phyloP scores from a whole-genome alignment of 805 yeast species.

The Monosporozyma siamensis region DNA sequence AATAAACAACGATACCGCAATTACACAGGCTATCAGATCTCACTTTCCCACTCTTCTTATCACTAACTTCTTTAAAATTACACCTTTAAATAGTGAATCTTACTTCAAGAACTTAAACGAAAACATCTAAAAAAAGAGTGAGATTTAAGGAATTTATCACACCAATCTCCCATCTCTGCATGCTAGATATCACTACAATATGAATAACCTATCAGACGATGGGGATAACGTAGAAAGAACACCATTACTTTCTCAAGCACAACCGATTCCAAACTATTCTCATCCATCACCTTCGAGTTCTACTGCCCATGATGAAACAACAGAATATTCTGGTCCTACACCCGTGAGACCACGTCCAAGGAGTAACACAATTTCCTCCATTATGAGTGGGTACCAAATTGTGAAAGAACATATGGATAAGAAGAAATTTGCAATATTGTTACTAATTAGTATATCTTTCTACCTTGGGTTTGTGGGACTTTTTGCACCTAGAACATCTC shows the following conservation, averaged over 20 bases:
- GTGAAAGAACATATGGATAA: slow-evolving; percentile 27
- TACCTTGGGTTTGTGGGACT: slow-evolving; percentile 49
- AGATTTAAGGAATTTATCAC: too few species aligned
- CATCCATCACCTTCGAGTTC: not conserved
- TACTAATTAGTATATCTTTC: slow-evolving; percentile 18
- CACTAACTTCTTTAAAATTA: too few species aligned
- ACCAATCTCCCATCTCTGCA: not conserved
- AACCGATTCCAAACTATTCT: not conserved
- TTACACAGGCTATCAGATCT: too few species aligned
- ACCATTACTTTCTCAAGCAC: not conserved
- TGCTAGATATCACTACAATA: not conserved
- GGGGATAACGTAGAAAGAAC: not conserved
- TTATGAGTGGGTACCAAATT: slow-evolving; percentile 21
- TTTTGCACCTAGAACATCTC: slow-evolving; percentile 77
- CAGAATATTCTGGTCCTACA: not conserved
- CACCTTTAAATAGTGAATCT: too few species aligned
- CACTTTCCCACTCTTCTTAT: too few species aligned
- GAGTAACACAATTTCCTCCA: slow-evolving; percentile 24
- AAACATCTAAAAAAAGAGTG: too few species aligned
- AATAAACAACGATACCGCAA: too few species aligned
- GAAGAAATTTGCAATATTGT: slow-evolving; percentile 19
- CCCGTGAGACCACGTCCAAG: slow-evolving; percentile 15
- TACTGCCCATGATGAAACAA: not conserved
- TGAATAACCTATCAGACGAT: not conserved
- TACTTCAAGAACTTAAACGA: too few species aligned